Base-by-base conservation (phyloP, 2,329 filamentous ascomycete species). In the Cladosporium oxysporum region DNA sequence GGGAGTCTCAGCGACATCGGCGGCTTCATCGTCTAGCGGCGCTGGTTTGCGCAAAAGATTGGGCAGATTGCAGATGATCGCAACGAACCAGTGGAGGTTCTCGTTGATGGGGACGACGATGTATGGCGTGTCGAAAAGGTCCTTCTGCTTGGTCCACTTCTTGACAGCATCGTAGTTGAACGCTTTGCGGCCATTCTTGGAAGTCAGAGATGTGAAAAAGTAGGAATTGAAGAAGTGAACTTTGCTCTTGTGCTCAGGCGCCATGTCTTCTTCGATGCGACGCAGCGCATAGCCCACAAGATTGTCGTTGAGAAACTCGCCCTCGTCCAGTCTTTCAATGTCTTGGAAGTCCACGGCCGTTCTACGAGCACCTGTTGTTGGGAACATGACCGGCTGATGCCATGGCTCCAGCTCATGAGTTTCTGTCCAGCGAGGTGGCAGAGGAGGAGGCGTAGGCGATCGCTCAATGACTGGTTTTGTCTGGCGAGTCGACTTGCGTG, bases 61-160 rank as follows among this genome's bases (percentile, higher is more conserved):
- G 3, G 87, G 85, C 2, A 94, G 84, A 73, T 99, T 97, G 84
- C 92, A 97, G 62, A 99, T 94, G 65, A 99, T 94, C 16, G 92
- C 93, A 70, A 98, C 82, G 78, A 95, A 98, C 95, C 96, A 99
- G 77, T 99, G 95, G 1, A 71, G 66, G 31, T 87, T 83, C 75
- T 97, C 91, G 72, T 97, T 96, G 76, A 99, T 92, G 0, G 95
- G 95, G 7, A 99, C 90, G 12, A 98, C 84, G 66, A 98, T 88
- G 76, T 93, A 97, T 75, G 97, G 92, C 71, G 91, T 93, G 6
- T 84, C 85, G 73, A 98, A 91, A 10, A 99, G 79, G 74, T 99
- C 91, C 26, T 94, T 84, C 71, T 89, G 92, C 37, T 90, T 84
- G 0, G 95, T 98, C 95, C 95, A 99, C 52, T 88, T 86, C 76